Percentiles rank a stretch among this genome's conserved stretches.
phyloP scores from a whole-genome alignment of 2,329 filamentous ascomycete genomes.

The Fusarium redolens region DNA sequence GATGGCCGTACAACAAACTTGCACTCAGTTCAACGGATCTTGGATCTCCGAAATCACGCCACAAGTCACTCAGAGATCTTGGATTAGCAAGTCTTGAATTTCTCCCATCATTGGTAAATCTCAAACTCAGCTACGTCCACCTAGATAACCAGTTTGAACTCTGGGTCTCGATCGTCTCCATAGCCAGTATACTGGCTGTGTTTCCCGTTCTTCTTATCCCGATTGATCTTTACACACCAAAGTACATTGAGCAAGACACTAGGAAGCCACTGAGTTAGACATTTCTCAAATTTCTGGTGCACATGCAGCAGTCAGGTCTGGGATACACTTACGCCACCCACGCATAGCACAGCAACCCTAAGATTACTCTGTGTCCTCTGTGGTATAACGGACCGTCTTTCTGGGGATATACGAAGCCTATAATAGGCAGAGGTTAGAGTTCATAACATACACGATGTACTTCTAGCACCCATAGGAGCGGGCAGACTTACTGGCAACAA shows the following conservation, averaged over 20 bases:
- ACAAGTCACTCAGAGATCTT: too few relatives aligned
- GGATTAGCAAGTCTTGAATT: too few relatives aligned
- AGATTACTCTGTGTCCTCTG: background rate
- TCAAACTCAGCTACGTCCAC: too few relatives aligned
- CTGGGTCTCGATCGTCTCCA: constrained; percentile 1
- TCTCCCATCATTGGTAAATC: background rate
- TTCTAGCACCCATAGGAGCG: fast-evolving
- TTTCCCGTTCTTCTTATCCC: background rate
- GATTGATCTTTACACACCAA: background rate
- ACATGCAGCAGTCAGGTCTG: background rate
- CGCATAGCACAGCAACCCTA: background rate
- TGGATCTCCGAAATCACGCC: too few relatives aligned
- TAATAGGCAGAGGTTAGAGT: background rate
- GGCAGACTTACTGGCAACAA: background rate
- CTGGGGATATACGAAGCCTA: background rate
- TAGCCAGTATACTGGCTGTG: background rate
- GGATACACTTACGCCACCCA: background rate
- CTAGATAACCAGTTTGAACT: background rate
- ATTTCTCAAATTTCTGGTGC: background rate
- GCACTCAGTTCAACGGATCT: background rate
- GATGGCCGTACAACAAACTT: too few relatives aligned
- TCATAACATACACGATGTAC: fast-evolving
- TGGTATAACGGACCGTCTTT: background rate
- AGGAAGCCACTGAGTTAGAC: background rate
- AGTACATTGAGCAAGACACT: background rate